Evolutionary conservation across 768 basidiomycete species (phyloP), one percentile per base, ranked within the genome.

Genomic region (Boletus pseudopeckii): DNA sequence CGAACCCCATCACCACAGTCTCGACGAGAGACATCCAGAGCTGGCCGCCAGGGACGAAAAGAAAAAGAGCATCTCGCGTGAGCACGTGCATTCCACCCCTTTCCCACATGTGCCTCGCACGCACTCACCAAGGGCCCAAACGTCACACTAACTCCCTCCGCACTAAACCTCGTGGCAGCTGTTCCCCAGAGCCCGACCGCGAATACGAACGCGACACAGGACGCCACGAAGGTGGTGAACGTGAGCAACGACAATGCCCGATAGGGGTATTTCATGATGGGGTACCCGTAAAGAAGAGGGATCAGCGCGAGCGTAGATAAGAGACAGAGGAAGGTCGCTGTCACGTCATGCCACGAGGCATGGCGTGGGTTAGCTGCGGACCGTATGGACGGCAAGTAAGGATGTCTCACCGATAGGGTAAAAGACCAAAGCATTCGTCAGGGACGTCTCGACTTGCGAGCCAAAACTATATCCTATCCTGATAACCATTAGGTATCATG

Each of bases 101-200:
- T 38, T 38, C 18, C 39, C 20, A 40, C 20, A 20, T 7, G 7
- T 8, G 40, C 14, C 42, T 17, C 49, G 32, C 30, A 30, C 17
- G 32, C 1, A n/a, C 50, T 48, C 50, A 50, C 50, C 50, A 33
- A 50, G 4, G 50, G 50, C 18, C 50, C 45, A 26, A 50, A 48
- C 32, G 28, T 50, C 22, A 50, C 50, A 14, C 10, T 11, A 5
- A 24, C 4, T 0, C 48, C 43, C 6, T n/a, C 48, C 17, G 20
- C 30, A 5, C 30, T 14, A 14, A 50, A 49, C 24, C 8, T 33
- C n/a, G 50, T 18, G 8, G 13, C 50, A 8, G 6, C 45, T 13
- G 44, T 48, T 5, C 45, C 50, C 45, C 50, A 50, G 9, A 50
- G 24, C 32, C 45, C 50, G 9, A 18, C 24, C 7, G 45, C 50